phyloP scores from a whole-genome alignment of 83 land plant genomes.

The Picea abies region DNA sequence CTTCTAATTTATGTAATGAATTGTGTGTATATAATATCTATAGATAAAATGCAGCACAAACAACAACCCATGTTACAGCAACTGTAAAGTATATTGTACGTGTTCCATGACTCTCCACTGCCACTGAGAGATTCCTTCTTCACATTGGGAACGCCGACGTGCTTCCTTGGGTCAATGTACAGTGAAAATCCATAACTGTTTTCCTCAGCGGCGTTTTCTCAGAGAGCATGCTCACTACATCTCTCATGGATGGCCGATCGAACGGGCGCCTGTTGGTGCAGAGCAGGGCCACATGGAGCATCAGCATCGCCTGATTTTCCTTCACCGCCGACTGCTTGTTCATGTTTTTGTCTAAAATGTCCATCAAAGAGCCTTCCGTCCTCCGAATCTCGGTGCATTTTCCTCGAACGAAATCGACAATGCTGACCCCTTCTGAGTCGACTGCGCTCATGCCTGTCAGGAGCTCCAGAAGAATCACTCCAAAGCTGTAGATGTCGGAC shows the following conservation, averaged over 20 bases:
- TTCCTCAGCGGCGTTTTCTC: slow-evolving; percentile 17
- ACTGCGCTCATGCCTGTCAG: neutral
- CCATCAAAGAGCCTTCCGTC: neutral
- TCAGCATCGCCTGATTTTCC: slow-evolving; percentile 18
- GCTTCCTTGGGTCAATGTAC: slow-evolving; percentile 1
- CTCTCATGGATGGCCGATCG: slow-evolving; percentile 25
- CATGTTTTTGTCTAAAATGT: slow-evolving; percentile 12
- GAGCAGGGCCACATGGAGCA: slow-evolving; percentile 22
- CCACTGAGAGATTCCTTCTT: neutral
- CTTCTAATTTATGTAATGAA: no score
- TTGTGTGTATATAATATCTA: no score
- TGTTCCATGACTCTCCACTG: no score
- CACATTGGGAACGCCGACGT: slow-evolving; percentile 5
- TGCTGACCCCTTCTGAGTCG: neutral
- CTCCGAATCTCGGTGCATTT: neutral
- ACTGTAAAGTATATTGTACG: no score
- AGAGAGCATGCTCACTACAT: slow-evolving; percentile 26
- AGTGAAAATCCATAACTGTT: slow-evolving; percentile 8
- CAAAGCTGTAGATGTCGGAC: slow-evolving; percentile 7
- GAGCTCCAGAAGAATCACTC: slow-evolving; percentile 7
- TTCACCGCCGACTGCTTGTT: neutral
- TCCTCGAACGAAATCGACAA: neutral
- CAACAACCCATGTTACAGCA: no score
- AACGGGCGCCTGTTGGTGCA: slow-evolving; percentile 24
- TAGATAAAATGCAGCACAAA: no score